Conservation (phyloP, 2,329 filamentous ascomycete species). For the Penicillium thymicola region DNA sequence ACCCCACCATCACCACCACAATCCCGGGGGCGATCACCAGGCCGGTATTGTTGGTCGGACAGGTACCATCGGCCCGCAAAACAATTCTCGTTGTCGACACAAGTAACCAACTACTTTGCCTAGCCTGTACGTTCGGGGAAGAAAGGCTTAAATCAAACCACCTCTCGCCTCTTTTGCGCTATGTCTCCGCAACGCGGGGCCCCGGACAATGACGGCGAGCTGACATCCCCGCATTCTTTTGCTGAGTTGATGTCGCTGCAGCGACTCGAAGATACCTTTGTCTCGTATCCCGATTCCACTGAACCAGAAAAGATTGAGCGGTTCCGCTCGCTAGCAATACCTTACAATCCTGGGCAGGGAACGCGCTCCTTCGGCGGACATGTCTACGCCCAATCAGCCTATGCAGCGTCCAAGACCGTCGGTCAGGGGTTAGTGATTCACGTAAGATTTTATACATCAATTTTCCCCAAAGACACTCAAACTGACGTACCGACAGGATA, state of each 20-base stretch:
- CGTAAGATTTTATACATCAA: constrained; percentile 35
- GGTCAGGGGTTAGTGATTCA: constrained; percentile 50
- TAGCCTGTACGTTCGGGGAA: not conserved
- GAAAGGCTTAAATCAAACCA: not conserved
- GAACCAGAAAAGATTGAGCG: constrained; percentile 29
- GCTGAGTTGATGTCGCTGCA: constrained; percentile 33
- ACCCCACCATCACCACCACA: not conserved
- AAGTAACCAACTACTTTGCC: not conserved
- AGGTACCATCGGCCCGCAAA: not conserved
- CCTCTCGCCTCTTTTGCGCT: not conserved
- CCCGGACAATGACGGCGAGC: constrained; percentile 6
- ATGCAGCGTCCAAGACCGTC: constrained; percentile 55
- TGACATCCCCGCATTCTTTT: constrained; percentile 24
- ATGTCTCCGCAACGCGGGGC: constrained; percentile 18
- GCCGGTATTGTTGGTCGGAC: not conserved
- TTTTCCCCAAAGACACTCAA: not conserved
- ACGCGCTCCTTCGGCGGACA: constrained; percentile 54
- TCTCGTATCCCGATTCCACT: constrained; percentile 3
- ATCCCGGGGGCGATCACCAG: not conserved
- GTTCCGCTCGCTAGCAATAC: constrained; percentile 29
- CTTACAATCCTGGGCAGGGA: constrained; percentile 44
- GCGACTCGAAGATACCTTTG: constrained; percentile 20
- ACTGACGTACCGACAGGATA: constrained; percentile 38
- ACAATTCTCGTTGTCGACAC: not conserved
- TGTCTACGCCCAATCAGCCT: constrained; percentile 57